Percentiles rank a stretch among this genome's conserved stretches.
These are phyloP conservation scores for Ceratobasidium sp. DNA, from an alignment of 1,284 basidiomycete species.

Conservation along the genomic window DNA sequence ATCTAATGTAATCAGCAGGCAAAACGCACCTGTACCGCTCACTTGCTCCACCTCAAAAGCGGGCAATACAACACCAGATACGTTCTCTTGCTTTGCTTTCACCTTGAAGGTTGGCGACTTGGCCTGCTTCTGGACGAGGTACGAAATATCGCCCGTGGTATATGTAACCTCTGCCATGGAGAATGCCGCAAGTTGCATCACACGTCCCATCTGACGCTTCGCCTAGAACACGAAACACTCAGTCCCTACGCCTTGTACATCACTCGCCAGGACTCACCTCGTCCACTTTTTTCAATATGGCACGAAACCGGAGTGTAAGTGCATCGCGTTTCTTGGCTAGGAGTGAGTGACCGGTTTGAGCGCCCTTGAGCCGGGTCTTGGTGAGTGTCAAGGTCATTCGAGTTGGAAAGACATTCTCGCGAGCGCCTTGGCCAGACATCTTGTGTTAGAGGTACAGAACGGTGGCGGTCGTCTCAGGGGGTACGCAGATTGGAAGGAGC, in stretches of 20 bases:
- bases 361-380: conserved; percentile 93
- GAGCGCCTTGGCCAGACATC: conserved; percentile 90
- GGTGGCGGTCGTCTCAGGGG: conserved; percentile 19
- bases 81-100: conserved; percentile 97
- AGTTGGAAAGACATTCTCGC: conserved; percentile 94
- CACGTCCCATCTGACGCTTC: conserved; percentile 98
- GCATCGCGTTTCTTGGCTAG: conserved; percentile 98
- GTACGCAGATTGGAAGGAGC: not conserved
- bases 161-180: conserved; percentile 99
- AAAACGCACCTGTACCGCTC: conserved; percentile 76
- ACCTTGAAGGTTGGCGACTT: conserved; percentile 95
- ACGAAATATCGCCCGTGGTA: conserved; percentile 96
- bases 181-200: conserved; percentile 99
- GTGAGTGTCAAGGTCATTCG: conserved; percentile 96
- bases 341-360: conserved; percentile 96
- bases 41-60: conserved; percentile 93
- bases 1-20: not conserved
- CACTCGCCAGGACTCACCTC: conserved; percentile 71
- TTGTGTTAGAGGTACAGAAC: not conserved
- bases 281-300: conserved; percentile 91
- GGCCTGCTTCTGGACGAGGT: conserved; percentile 92
- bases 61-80: conserved; percentile 97
- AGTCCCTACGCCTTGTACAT: not conserved
- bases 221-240: conserved; percentile 68
- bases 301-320: conserved; percentile 90